These are phyloP conservation scores for Thuja plicata DNA, from an alignment of 83 land plant genomes.

Conservation along the genomic window DNA sequence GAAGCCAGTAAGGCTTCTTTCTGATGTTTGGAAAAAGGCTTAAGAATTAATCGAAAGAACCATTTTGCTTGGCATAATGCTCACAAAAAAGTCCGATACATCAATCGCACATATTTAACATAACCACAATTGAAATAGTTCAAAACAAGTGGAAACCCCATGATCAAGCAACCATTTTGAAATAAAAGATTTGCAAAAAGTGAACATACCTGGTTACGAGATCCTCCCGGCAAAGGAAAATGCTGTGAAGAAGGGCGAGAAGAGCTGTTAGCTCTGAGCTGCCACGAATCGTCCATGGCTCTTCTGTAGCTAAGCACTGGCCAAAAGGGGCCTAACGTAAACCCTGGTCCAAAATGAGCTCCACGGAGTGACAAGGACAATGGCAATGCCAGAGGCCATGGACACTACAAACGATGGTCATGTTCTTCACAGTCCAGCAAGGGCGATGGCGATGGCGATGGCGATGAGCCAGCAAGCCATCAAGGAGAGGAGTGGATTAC, in stretches of 20 bases:
- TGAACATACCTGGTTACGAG: conserved; percentile 7
- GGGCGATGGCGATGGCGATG: neutral
- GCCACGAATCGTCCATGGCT: conserved; percentile 9
- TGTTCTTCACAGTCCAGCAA: neutral
- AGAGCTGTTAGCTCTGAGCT: neutral
- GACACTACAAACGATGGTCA: neutral
- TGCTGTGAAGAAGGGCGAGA: conserved; percentile 11
- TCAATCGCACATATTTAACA: neutral
- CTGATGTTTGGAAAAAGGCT: neutral
- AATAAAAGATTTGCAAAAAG: neutral
- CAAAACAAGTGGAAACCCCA: neutral
- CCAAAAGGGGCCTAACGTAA: neutral
- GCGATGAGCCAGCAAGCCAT: too few relatives aligned
- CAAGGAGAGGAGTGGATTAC: neutral
- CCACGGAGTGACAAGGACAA: neutral
- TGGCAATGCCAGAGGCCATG: neutral
- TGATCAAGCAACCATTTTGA: neutral
- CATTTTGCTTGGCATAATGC: neutral
- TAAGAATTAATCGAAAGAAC: neutral
- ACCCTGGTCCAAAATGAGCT: neutral
- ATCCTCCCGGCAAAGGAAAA: conserved; percentile 7
- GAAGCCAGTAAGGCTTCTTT: neutral
- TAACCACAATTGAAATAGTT: neutral
- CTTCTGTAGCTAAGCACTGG: neutral
- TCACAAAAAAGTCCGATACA: neutral